Percentiles rank a stretch among this genome's conserved stretches.
Evolutionary conservation across 2,329 filamentous ascomycete species (phyloP).

Genomic region (Beauveria australis): DNA sequence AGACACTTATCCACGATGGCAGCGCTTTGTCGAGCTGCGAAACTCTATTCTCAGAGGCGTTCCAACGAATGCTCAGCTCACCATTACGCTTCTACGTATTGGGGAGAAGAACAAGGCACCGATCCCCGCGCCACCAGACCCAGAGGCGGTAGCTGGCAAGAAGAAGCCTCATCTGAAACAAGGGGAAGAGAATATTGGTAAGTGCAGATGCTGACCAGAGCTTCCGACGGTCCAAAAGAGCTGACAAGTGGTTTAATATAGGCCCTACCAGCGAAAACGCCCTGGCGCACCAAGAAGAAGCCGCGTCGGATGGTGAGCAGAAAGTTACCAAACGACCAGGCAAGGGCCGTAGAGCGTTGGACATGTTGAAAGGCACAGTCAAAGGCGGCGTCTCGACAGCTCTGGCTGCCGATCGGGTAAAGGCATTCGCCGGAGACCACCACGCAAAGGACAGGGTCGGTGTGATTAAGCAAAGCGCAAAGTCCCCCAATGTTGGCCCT

Average conservation of each 20-base stretch:
- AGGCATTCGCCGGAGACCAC: constrained; percentile 49
- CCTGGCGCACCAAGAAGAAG: not conserved
- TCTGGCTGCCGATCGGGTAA: constrained; percentile 61
- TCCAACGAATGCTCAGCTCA: constrained; percentile 78
- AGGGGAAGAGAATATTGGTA: not conserved
- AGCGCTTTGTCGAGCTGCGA: constrained; percentile 63
- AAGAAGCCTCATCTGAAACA: not conserved
- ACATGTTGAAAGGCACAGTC: constrained; percentile 59
- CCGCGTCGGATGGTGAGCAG: not conserved
- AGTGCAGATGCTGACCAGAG: not conserved
- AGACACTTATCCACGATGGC: constrained; percentile 59
- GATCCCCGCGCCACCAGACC: constrained; percentile 49
- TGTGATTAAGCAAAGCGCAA: constrained; percentile 45
- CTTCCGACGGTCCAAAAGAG: not conserved
- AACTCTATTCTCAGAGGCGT: constrained; percentile 74
- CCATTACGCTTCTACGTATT: constrained; percentile 70
- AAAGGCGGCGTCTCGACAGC: constrained; percentile 66
- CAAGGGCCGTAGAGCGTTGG: not conserved
- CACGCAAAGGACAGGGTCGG: constrained; percentile 65
- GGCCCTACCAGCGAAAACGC: not conserved
- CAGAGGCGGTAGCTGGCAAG: not conserved
- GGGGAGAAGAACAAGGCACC: constrained; percentile 77
- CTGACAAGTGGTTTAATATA: not conserved
- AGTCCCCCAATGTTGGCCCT: constrained; percentile 45
- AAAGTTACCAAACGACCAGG: not conserved